Evolutionary conservation across 352 stramenopile species (phyloP).

Genomic region (Stramenopiles sp.): DNA sequence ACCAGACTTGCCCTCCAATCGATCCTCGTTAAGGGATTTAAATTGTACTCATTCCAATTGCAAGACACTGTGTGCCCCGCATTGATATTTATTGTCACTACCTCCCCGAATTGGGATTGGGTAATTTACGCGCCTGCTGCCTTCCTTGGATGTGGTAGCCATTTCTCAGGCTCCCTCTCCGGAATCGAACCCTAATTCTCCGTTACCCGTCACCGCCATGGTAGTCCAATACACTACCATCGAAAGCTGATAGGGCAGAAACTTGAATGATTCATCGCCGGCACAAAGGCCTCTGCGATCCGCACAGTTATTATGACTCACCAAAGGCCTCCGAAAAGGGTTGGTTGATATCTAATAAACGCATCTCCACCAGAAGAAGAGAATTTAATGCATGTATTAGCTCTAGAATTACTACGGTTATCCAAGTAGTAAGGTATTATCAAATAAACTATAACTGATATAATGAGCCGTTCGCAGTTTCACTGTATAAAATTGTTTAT

Average conservation of each 20-base stretch:
- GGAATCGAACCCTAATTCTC: conserved; percentile 22
- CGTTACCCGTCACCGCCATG: conserved; percentile 54
- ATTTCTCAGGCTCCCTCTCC: conserved; percentile 14
- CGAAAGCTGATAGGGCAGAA: conserved; percentile 49
- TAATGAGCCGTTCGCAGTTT: conserved; percentile 54
- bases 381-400: conserved; percentile 49
- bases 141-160: too few species aligned
- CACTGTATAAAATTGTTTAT: conserved; percentile 27
- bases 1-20: too few species aligned
- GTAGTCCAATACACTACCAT: conserved; percentile 51
- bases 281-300: conserved; percentile 26
- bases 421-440: conserved; percentile 53
- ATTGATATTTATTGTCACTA: too few species aligned
- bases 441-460: conserved; percentile 56
- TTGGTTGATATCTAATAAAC: conserved; percentile 44
- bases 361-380: conserved; percentile 21
- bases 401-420: conserved; percentile 58
- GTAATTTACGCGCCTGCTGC: too few species aligned
- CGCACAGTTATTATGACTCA: conserved; percentile 39
- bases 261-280: conserved; percentile 42
- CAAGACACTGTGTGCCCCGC: too few species aligned
- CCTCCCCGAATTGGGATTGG: too few species aligned
- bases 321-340: conserved; percentile 26
- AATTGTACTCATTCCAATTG: too few species aligned
- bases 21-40: too few species aligned